Conservation (phyloP, 306 rosid species). For the Vachellia collinsii region DNA sequence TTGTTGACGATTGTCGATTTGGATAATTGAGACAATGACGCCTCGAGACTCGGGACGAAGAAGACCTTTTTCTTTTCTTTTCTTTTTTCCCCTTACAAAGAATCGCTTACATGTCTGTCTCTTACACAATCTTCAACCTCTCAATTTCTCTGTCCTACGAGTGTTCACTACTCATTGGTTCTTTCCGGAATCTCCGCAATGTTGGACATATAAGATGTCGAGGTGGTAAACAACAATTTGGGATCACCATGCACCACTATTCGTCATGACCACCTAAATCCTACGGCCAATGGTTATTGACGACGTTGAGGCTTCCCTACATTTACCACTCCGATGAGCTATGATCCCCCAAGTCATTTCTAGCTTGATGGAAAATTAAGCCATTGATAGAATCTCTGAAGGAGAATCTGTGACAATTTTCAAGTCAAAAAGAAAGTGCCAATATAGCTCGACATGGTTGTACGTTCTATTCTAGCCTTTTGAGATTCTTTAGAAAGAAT, state of each 20-base stretch:
- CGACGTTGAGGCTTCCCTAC: neutral
- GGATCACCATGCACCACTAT: neutral
- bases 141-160: conserved; percentile 20
- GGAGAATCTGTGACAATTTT: neutral
- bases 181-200: neutral
- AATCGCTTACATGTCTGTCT: conserved; percentile 4
- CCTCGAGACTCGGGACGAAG: conserved; percentile 23
- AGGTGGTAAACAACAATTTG: neutral
- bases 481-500: neutral
- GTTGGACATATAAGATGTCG: conserved; percentile 8
- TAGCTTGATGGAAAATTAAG: neutral
- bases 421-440: neutral
- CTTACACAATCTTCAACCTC: neutral
- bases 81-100: too few relatives aligned
- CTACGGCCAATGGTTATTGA: neutral
- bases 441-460: neutral
- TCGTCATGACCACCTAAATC: neutral
- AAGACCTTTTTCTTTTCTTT: too few relatives aligned
- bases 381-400: neutral
- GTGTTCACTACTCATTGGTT: conserved; percentile 33
- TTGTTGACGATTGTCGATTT: conserved; percentile 20
- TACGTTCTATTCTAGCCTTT: neutral
- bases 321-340: neutral
- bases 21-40: conserved; percentile 53
- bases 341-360: neutral